Percentiles rank a stretch among this genome's conserved stretches.
These are phyloP conservation scores for Debaryomyces hansenii DNA, from an alignment of 805 yeast species.

Conservation along the genomic window DNA sequence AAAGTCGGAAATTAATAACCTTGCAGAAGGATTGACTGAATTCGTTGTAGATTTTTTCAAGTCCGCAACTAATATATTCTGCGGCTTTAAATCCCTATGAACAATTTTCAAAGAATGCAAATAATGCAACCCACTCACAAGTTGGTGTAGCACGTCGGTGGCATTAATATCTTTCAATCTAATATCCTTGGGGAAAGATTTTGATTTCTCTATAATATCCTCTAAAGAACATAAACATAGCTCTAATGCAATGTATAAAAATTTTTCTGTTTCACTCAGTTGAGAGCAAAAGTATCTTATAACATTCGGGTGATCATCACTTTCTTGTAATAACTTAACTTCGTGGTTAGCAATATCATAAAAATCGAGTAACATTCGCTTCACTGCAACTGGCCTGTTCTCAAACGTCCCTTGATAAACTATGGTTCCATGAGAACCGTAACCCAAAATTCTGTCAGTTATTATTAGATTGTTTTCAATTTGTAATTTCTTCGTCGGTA, in stretches of 20 bases:
- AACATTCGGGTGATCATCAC: conserved; percentile 96
- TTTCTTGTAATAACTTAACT: conserved; percentile 81
- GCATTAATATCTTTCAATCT: conserved; percentile 22
- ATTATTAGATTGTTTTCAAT: conserved; percentile 56
- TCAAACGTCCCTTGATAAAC: conserved; percentile 90
- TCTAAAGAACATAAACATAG: conserved; percentile 87
- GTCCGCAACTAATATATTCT: conserved; percentile 82
- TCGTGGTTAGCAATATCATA: conserved; percentile 94
- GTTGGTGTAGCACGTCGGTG: conserved; percentile 63
- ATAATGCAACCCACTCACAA: conserved; percentile 82
- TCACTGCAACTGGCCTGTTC: conserved; percentile 92
- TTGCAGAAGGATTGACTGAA: conserved; percentile 23
- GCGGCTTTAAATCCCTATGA: conserved; percentile 94
- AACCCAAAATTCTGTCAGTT: conserved; percentile 79
- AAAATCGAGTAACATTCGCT: conserved; percentile 88
- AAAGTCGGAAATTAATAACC: conserved; percentile 89
- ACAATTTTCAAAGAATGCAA: conserved; percentile 88
- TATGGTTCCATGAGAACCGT: conserved; percentile 96
- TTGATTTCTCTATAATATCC: conserved; percentile 68
- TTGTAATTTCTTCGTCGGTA: conserved; percentile 33
- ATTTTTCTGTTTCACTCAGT: conserved; percentile 66
- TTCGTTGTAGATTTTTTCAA: conserved; percentile 43
- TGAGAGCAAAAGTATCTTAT: conserved; percentile 93
- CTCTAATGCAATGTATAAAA: conserved; percentile 90
- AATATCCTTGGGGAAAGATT: conserved; percentile 38